A percentile compares a stretch with the other conserved stretches of the same genome.
phyloP scores from a whole-genome alignment of 805 yeast species.

The Saccharomycopsis guyanensis region DNA sequence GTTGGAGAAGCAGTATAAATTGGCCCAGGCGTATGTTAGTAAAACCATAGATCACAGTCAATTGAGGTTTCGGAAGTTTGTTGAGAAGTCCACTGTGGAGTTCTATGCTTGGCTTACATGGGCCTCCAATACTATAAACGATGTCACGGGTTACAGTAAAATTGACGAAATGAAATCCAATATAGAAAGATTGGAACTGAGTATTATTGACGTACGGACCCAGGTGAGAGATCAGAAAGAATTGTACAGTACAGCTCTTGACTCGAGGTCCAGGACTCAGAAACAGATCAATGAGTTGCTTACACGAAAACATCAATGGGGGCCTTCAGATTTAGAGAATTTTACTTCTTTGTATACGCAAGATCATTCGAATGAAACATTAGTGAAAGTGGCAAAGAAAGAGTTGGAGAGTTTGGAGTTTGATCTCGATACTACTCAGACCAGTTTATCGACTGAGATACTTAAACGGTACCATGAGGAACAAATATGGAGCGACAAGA shows the following conservation, averaged over 20 bases:
- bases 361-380: constrained; percentile 66
- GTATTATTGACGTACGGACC: constrained; percentile 40
- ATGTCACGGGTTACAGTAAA: constrained; percentile 82
- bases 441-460: constrained; percentile 65
- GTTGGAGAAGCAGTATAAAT: background rate
- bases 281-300: constrained; percentile 79
- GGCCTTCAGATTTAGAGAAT: constrained; percentile 65
- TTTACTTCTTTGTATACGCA: constrained; percentile 76
- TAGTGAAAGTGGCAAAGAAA: constrained; percentile 44
- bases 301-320: constrained; percentile 81
- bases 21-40: background rate
- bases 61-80: background rate
- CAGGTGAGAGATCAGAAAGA: constrained; percentile 42
- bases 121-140: constrained; percentile 37
- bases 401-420: constrained; percentile 48
- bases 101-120: background rate
- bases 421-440: constrained; percentile 60
- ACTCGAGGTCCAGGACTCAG: constrained; percentile 61
- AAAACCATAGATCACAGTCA: background rate
- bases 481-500: constrained; percentile 96
- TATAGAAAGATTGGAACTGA: constrained; percentile 49
- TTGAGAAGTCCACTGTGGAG: background rate
- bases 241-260: constrained; percentile 52
- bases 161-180: constrained; percentile 63
- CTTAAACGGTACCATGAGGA: constrained; percentile 91